Evolutionary conservation across 768 basidiomycete genomes (phyloP).

Genomic region (Rhizopogon rudus): DNA sequence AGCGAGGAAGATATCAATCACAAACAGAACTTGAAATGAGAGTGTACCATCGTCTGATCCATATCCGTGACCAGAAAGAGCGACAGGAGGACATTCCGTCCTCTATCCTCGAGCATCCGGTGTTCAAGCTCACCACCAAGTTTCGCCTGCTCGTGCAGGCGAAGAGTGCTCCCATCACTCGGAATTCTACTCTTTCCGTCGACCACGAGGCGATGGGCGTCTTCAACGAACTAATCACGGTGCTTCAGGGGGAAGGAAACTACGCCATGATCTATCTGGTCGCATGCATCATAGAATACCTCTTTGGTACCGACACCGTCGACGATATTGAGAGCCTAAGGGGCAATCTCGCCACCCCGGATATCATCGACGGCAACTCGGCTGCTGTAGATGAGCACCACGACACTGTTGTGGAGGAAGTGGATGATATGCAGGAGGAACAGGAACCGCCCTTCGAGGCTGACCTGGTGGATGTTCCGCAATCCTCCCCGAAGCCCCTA

Average conservation of each 20-base stretch:
- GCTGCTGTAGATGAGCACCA: conserved; percentile 19
- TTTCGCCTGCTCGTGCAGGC: conserved; percentile 79
- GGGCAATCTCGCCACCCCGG: conserved; percentile 47
- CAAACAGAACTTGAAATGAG: conserved; percentile 94
- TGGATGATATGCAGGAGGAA: conserved; percentile 15
- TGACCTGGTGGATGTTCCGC: conserved; percentile 5
- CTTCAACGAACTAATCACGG: conserved; percentile 52
- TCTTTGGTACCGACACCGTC: conserved; percentile 78
- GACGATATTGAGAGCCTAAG: conserved; percentile 69
- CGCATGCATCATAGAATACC: conserved; percentile 82
- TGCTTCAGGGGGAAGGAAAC: conserved; percentile 61
- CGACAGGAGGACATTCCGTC: conserved; percentile 70
- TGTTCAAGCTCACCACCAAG: conserved; percentile 77
- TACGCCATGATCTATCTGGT: conserved; percentile 80
- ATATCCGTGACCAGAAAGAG: conserved; percentile 81
- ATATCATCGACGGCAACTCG: conserved; percentile 66
- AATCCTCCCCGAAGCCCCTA: conserved; percentile 7
- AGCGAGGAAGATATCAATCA: conserved; percentile 58
- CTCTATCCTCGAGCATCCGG: conserved; percentile 62
- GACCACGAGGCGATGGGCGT: conserved; percentile 63
- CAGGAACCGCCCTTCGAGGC: conserved; percentile 18
- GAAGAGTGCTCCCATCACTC: conserved; percentile 71
- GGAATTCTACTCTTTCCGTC: conserved; percentile 58
- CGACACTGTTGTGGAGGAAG: conserved; percentile 13
- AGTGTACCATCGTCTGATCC: conserved; percentile 88